Base-by-base conservation (phyloP, 805 yeast genomes). In the Candida nemodendra region DNA sequence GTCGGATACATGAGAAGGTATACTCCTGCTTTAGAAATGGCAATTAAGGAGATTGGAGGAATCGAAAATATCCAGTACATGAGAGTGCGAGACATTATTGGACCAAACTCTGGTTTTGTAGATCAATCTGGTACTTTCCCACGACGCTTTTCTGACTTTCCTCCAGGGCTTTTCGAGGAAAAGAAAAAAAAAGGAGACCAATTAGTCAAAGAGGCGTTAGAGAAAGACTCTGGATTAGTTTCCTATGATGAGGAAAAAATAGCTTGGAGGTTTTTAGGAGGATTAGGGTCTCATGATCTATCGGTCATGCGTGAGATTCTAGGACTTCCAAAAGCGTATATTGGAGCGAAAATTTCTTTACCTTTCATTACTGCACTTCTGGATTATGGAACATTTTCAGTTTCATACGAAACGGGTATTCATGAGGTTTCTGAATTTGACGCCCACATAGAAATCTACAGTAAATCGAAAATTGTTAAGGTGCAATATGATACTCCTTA, bases 1-100 rank as follows among this genome's bases (percentile, higher is more conserved):
- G 37, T 36, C 14, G 40, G 40, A n/a, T 36, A 36, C 34, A 36
- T 36, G 40, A 18, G 40, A 16, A 17, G 40, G 18, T 33, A 30
- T 14, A 39, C 40, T 4, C 40, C 40, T 5, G 40, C 37, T 11
- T 36, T 36, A 15, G 40, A 36, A 9, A 4, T 19, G 5, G 40
- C 40, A 9, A 6, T 36, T 18, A 30, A 31, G 26, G 37, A 36
- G 15, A 25, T 36, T 19, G 34, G 25, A 16, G 40, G 37, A 13
- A 19, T 36, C 17, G 27, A 17, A 30, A 32, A 30, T 16, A 31
- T 36, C 37, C 27, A 32, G 18, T 36, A 18, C 16, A 39, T 17
- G 27, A 5, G 40, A 15, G 40, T 33, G 4, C 36, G 40, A n/a
- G 40, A 36, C 32, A 15, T 36, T 11, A 36, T 36, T 19, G 40